Evolutionary conservation across 352 stramenopile species (phyloP), one percentile per base, ranked within the genome.

Genomic region (Phytophthora vignae): DNA sequence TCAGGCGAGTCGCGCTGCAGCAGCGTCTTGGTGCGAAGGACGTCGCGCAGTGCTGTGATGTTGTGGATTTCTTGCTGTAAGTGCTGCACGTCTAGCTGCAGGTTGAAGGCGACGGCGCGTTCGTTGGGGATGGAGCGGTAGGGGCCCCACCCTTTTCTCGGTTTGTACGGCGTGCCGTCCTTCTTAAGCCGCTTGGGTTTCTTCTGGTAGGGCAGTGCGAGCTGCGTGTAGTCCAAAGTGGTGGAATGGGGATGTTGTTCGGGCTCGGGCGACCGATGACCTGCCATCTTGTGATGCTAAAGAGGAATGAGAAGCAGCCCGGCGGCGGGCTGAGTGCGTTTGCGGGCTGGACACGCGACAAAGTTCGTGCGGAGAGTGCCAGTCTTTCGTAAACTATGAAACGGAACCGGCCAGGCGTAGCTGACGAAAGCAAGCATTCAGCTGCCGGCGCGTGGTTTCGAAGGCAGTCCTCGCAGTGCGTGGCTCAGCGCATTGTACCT

Each of bases 31-130:
- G 36, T 31, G 22, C 7, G 42, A 14, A 60, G 29, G 7, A 38
- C 17, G 29, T 73, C 61, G 22, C 72, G 67, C 48, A 65, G 12
- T 19, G 55, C 61, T 21, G 29, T 52, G 36, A 81, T 54, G 49
- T 83, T 64, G 44, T 76, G 71, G 67, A 79, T 77, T 53, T 74
- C 57, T 38, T 78, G 69, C 29, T 56, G 61, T 38, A 77, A 53
- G 12, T 46, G 46, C 66, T 79, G 64, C 48, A 82, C 66, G 54
- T 82, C 75, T 15, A 82, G 68, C 46, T 73, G 78, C 33, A 82
- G 59, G 55, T 83, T 83, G 55, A 80, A 83, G 29, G 67, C 64
- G 9, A 70, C 61, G 3, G 72, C 69, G 8, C 72, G 72, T 38
- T 82, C 75, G 22, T 72, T 74, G 25, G 65, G n/a, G 8, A 79